Base-by-base conservation (phyloP, 2,329 filamentous ascomycete species). In the Cladobotryum mycophilum region DNA sequence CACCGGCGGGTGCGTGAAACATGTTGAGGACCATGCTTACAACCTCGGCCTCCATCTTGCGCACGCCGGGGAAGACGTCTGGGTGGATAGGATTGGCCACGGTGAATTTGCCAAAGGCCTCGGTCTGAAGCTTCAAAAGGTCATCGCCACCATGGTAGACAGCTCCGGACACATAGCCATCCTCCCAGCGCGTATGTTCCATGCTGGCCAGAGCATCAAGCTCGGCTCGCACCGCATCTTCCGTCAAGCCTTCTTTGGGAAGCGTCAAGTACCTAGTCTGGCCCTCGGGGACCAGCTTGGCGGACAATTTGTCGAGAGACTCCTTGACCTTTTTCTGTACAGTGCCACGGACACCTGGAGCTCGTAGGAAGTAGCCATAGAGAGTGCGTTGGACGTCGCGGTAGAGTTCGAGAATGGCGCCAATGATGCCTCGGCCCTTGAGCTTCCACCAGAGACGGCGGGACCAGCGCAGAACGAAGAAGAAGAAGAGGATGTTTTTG, bases 41-140 rank as follows among this genome's bases (percentile, higher is more conserved):
- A 55, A 99, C 76, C 73, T 99, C 93, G 41, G 93, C 92, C 75
- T 99, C 93, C 93, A 99, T 99, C 80, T 99, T 99, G 62, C 93
- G 79, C 47, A 99, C 91, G 25, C 92, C 93, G 14, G 93, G 93
- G 72, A 99, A 99, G 41, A 99, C 92, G 71, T 99, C 93, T 6
- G 93, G 93, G 68, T 99, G 93, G 59, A 99, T 93, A 3, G 93
- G 93, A 68, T 99, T 99, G 37, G 90, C 81, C 30, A 99, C 93
- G 46, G 90, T 92, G 67, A 99, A 99, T 69, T 88, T 87, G 57
- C 88, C 87, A 76, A 92, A 97, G 0, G 93, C 92, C 66, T 96
- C 89, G 5, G 88, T 88, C 73, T 99, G 93, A 37, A 99, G 75
- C 63, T 86, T 81, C 54, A 93, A 71, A 59, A 99, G 72, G 41